Percentiles rank a stretch among this genome's conserved stretches.
phyloP scores from a whole-genome alignment of 2,329 filamentous ascomycete genomes.

The Cyphellophora europaea region DNA sequence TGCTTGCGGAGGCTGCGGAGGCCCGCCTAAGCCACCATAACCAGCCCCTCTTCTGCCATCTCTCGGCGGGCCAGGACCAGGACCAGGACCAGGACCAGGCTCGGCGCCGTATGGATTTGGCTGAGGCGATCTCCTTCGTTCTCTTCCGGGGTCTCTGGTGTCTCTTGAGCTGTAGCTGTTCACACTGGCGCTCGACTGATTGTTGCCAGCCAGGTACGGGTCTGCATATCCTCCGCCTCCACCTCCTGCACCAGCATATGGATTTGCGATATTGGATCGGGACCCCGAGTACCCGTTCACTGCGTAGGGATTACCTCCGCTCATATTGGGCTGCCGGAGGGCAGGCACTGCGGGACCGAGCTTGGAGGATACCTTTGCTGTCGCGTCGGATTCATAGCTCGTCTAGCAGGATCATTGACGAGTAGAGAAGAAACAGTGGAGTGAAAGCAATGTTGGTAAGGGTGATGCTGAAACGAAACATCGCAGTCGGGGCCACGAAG shows the following conservation, averaged over 20 bases:
- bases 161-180: conserved; percentile 14
- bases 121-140: not conserved
- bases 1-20: not conserved
- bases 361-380: no score
- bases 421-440: no score
- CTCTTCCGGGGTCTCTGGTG: conserved; percentile 2
- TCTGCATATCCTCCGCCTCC: conserved; percentile 7
- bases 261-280: conserved; percentile 11
- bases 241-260: conserved; percentile 9
- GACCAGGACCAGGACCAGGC: conserved; percentile 1
- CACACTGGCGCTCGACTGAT: conserved; percentile 16
- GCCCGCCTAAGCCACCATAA: conserved; percentile 14
- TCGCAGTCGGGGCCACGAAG: no score
- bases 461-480: no score
- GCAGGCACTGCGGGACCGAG: no score
- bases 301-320: conserved; percentile 14
- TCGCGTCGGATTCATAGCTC: no score
- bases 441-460: no score
- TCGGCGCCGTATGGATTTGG: conserved; percentile 14
- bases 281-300: conserved; percentile 10
- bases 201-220: conserved; percentile 13
- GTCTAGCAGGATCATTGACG: no score
- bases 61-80: conserved; percentile 8
- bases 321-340: conserved; percentile 6
- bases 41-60: conserved; percentile 6